phyloP scores from a whole-genome alignment of 129 eudicot genomes.

The Arctium lappa region DNA sequence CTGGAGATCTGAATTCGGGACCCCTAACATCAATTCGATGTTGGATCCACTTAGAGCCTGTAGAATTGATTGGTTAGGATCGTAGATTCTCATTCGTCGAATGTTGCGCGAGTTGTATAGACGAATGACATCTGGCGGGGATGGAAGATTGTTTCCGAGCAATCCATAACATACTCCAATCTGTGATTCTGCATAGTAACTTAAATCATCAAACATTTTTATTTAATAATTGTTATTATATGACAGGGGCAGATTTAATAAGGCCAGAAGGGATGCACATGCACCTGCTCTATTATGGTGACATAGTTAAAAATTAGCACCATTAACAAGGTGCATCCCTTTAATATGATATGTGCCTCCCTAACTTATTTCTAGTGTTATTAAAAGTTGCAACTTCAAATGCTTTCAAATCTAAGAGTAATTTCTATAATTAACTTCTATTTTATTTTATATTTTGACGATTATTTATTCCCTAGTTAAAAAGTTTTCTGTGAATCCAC shows the following conservation, averaged over 20 bases:
- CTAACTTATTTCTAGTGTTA: too few species aligned
- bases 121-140: constrained; percentile 24
- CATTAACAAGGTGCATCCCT: neutral
- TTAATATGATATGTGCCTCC: too few species aligned
- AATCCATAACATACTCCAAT: constrained; percentile 39
- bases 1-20: constrained; percentile 31
- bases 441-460: too few species aligned
- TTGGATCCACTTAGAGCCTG: constrained; percentile 36
- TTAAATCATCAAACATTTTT: neutral
- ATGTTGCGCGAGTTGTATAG: constrained; percentile 28
- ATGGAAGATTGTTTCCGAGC: constrained; percentile 43
- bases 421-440: too few species aligned
- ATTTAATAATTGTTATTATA: neutral
- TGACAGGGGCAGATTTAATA: neutral
- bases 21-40: constrained; percentile 30
- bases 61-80: constrained; percentile 39
- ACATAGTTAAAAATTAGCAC: neutral
- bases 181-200: constrained; percentile 28
- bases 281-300: too few species aligned
- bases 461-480: too few species aligned
- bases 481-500: too few species aligned
- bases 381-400: too few species aligned
- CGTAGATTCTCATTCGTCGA: constrained; percentile 35
- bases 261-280: neutral
- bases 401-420: too few species aligned